These are phyloP conservation scores for Monosporascus sp. DNA, from an alignment of 2,329 filamentous ascomycete genomes.

Conservation along the genomic window DNA sequence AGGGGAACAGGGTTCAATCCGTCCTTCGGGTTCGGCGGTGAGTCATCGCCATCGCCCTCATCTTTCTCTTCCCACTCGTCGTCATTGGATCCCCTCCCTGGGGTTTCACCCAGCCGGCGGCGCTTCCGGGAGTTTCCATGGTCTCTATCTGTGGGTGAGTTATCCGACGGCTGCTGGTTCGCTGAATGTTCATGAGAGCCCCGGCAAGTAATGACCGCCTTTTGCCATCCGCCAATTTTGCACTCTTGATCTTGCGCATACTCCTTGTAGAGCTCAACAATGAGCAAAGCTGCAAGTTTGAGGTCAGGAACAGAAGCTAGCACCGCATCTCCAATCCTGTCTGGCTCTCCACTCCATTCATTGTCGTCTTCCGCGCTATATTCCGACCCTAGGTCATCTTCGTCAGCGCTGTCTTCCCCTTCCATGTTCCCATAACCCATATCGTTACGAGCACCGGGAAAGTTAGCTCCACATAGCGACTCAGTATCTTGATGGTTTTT, in stretches of 20 bases:
- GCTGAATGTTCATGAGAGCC: not conserved
- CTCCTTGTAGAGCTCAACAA: conserved; percentile 7
- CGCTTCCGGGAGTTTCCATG: conserved; percentile 2
- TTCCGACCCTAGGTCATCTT: too few species aligned
- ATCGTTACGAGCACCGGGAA: too few species aligned
- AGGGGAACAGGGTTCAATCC: too few species aligned
- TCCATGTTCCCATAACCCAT: too few species aligned
- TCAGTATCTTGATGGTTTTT: not conserved
- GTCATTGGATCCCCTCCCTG: conserved; percentile 1
- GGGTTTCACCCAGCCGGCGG: not conserved
- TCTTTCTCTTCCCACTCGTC: conserved; percentile 7
- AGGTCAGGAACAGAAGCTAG: conserved; percentile 2
- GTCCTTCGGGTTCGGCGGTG: not conserved
- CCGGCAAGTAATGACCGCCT: conserved; percentile 3
- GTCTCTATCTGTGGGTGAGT: not conserved
- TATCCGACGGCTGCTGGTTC: not conserved
- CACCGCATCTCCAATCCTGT: conserved; percentile 5
- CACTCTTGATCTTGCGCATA: conserved; percentile 2
- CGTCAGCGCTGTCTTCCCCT: too few species aligned
- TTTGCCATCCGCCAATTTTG: conserved; percentile 10
- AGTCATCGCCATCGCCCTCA: conserved; percentile 4
- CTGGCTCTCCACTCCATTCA: conserved; percentile 7
- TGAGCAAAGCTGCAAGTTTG: conserved; percentile 5
- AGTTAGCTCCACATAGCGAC: too few species aligned
- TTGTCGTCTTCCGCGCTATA: not conserved